Evolutionary conservation across 2,329 filamentous ascomycete genomes (phyloP).

Genomic region (Ophiostoma australiae): DNA sequence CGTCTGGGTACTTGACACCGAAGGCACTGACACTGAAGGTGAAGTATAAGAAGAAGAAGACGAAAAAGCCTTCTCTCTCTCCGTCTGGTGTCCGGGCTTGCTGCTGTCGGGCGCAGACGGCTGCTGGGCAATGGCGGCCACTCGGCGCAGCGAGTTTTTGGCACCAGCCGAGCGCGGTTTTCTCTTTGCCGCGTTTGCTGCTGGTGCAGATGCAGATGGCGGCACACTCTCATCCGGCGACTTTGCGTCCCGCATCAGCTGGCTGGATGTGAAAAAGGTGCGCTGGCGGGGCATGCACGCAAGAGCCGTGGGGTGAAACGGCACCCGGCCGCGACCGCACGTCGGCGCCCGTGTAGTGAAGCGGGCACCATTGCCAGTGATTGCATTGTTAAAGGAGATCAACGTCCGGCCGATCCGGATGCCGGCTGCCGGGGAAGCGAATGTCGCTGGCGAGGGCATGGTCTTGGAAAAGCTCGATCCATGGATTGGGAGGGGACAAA

Average conservation of each 20-base stretch:
- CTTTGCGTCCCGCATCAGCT: constrained; percentile 42
- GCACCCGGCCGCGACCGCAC: constrained; percentile 4
- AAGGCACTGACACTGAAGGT: constrained; percentile 22
- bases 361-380: not conserved
- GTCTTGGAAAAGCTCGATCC: not conserved
- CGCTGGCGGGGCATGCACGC: constrained; percentile 50
- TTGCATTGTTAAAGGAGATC: not conserved
- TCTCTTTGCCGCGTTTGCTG: constrained; percentile 24
- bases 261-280: constrained; percentile 63
- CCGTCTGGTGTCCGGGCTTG: not conserved
- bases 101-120: constrained; percentile 32
- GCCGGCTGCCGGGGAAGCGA: constrained; percentile 15
- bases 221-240: constrained; percentile 32
- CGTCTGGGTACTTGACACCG: too few species aligned
- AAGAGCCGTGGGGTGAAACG: constrained; percentile 42
- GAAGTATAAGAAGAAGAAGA: too few species aligned
- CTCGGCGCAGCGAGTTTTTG: constrained; percentile 71
- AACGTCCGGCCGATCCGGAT: constrained; percentile 18
- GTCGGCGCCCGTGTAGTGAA: not conserved
- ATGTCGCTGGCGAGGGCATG: constrained; percentile 22
- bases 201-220: not conserved
- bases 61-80: not conserved
- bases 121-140: constrained; percentile 78
- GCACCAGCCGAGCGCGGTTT: constrained; percentile 27
- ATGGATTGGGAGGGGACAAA: constrained; percentile 1